Percentiles rank a stretch among this genome's conserved stretches.
These are phyloP conservation scores for Parmelia sp. DNA, from an alignment of 495 filamentous ascomycete species.

Conservation along the genomic window DNA sequence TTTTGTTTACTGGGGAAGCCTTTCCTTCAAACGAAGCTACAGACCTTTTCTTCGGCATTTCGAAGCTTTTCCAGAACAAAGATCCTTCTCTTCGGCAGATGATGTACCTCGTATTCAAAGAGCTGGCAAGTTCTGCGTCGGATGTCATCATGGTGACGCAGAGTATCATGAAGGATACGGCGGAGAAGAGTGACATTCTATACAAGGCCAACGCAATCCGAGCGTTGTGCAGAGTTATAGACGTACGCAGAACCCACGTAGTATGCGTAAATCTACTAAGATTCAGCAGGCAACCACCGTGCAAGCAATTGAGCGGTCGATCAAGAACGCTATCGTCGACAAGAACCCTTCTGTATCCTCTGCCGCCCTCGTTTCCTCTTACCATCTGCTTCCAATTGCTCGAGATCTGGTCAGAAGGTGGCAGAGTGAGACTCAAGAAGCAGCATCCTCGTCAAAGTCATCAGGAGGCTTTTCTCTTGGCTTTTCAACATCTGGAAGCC, in stretches of 20 bases:
- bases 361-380: slow-evolving; percentile 92
- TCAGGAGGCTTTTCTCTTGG: slow-evolving; percentile 83
- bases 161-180: slow-evolving; percentile 99
- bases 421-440: slow-evolving; percentile 98
- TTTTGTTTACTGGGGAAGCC: slow-evolving; percentile 92
- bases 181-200: slow-evolving; percentile 87
- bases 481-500: slow-evolving; percentile 66
- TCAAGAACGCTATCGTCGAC: slow-evolving; percentile 99
- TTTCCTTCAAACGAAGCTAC: slow-evolving; percentile 98
- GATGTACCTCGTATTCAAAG: slow-evolving; percentile 97
- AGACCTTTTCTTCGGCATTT: slow-evolving; percentile 97
- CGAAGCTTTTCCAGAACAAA: slow-evolving; percentile 99
- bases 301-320: slow-evolving; percentile 93
- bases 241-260: slow-evolving; percentile 58
- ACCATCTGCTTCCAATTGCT: slow-evolving; percentile 94
- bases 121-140: slow-evolving; percentile 91
- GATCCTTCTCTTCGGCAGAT: slow-evolving; percentile 97
- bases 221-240: slow-evolving; percentile 92
- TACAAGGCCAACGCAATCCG: slow-evolving; percentile 97
- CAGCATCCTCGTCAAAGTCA: slow-evolving; percentile 81
- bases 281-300: slow-evolving; percentile 76
- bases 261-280: slow-evolving; percentile 15
- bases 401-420: slow-evolving; percentile 93
- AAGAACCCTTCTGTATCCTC: slow-evolving; percentile 98
- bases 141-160: slow-evolving; percentile 99